Base-by-base conservation (phyloP, 2,329 filamentous ascomycete genomes). In the Aspergillus thermomutatus region DNA sequence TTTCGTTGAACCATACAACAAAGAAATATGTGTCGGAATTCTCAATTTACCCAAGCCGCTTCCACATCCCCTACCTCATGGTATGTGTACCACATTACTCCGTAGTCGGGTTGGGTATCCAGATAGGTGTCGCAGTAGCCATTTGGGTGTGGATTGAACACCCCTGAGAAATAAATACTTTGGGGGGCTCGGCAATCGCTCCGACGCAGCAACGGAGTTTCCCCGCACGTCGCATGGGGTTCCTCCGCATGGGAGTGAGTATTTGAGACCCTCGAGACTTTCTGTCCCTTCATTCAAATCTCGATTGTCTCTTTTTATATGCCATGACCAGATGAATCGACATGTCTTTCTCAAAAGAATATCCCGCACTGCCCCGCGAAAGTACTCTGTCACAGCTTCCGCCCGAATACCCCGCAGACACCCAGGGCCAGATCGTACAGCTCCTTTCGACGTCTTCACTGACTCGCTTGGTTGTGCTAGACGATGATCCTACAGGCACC, bases 401-500 rank as follows among this genome's bases (percentile, higher is more conserved):
- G 14, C 54, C 65, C 9, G 67, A 70, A 57, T 71, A 68, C 57
- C 55, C 68, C 52, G 48, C 59, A 21, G 63, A 72, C 55, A 60
- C 68, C 1, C 69, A 72, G 54, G 64, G 66, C 50, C 67, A 71
- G 52, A 72, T 72, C 50, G 60, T 66, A 26, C 53, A 67, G 10
- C 58, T 66, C 27, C 67, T 72, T 26, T 53, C 64, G 45, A 66
- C 64, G n/a, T 54, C 64, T 8, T 59, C 60, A 9, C 59, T 65
- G 51, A 70, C 65, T 41, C 69, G 67, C 3, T 67, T 74, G 7
- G 71, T 74, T 17, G 69, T 73, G 1, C 67, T 75, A 27, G 82
- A 84, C 53, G 82, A 85, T 57, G 82, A 85, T 54, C 82, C 82
- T 31, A 85, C 83, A 0, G 82, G 82, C n/a, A 85, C 82, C 0